These are phyloP conservation scores for Puccinia coronata DNA, from an alignment of 1,284 basidiomycete genomes.

Conservation along the genomic window DNA sequence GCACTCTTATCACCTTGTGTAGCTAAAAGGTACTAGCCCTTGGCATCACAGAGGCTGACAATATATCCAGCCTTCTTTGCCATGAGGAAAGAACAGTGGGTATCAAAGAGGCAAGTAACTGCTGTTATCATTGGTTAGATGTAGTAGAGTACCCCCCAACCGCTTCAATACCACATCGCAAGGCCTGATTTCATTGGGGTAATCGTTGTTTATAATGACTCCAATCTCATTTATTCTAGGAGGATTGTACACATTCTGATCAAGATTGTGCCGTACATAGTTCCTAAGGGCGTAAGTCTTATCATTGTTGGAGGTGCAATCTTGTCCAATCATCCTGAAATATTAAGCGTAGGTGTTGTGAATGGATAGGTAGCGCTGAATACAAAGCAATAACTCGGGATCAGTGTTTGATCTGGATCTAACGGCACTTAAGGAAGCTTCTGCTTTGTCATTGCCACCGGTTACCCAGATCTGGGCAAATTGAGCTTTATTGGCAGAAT, in stretches of 20 bases:
- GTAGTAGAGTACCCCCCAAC: neutral
- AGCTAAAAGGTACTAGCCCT: too few species aligned
- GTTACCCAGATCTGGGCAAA: constrained; percentile 4
- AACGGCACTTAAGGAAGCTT: neutral
- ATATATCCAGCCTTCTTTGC: neutral
- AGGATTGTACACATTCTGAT: neutral
- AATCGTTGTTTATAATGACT: neutral
- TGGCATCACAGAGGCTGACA: too few species aligned
- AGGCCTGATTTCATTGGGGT: neutral
- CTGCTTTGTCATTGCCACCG: neutral
- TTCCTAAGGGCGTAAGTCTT: neutral
- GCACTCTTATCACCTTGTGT: too few species aligned
- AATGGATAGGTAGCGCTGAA: neutral
- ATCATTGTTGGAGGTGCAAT: neutral
- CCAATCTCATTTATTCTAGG: neutral
- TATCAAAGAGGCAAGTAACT: constrained; percentile 9
- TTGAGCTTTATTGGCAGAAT: neutral
- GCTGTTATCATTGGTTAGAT: neutral
- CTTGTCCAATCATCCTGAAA: neutral
- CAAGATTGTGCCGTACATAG: neutral
- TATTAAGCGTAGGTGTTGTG: constrained; percentile 2
- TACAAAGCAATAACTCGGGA: neutral
- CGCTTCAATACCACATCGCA: neutral
- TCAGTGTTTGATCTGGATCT: neutral
- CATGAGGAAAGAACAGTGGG: constrained; percentile 5